Percentiles rank a stretch among this genome's conserved stretches.
These are phyloP conservation scores for Dittrichia graveolens DNA, from an alignment of 129 eudicot species.

Conservation along the genomic window DNA sequence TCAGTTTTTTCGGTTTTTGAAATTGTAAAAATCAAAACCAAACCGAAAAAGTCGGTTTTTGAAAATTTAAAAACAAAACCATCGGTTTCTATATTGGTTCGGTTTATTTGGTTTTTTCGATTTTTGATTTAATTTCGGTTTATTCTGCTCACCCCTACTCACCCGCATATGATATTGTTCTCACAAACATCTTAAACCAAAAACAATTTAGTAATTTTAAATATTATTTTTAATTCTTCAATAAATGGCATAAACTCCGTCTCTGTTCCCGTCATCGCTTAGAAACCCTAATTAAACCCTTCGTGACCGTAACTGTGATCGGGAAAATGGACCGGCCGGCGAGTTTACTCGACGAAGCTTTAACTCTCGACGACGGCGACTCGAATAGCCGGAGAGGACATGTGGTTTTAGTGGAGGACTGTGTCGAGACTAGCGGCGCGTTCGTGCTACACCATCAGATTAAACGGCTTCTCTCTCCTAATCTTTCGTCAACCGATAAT, in stretches of 20 bases:
- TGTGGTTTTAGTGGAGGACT: constrained; percentile 68
- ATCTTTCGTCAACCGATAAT: constrained; percentile 40
- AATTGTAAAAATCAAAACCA: no score
- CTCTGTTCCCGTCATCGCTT: constrained; percentile 3
- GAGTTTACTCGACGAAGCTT: constrained; percentile 66
- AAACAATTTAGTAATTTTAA: no score
- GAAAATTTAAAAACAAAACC: no score
- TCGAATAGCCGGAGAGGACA: constrained; percentile 37
- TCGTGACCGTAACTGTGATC: background rate
- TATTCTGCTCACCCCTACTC: no score
- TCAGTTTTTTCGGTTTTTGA: no score
- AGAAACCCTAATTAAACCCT: constrained; percentile 42
- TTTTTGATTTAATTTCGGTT: no score
- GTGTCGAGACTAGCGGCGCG: constrained; percentile 85
- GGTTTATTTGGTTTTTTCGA: no score
- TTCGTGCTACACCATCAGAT: constrained; percentile 81
- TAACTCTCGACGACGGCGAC: constrained; percentile 31
- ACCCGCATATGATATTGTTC: no score
- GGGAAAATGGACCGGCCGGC: constrained; percentile 44
- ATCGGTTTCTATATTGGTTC: no score
- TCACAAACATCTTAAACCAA: no score
- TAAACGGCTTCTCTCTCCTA: constrained; percentile 64
- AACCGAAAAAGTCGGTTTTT: no score
- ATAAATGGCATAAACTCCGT: background rate
- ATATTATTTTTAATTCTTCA: no score